Conservation (phyloP, 805 yeast species). For the Kodamaea jinghongensis region DNA sequence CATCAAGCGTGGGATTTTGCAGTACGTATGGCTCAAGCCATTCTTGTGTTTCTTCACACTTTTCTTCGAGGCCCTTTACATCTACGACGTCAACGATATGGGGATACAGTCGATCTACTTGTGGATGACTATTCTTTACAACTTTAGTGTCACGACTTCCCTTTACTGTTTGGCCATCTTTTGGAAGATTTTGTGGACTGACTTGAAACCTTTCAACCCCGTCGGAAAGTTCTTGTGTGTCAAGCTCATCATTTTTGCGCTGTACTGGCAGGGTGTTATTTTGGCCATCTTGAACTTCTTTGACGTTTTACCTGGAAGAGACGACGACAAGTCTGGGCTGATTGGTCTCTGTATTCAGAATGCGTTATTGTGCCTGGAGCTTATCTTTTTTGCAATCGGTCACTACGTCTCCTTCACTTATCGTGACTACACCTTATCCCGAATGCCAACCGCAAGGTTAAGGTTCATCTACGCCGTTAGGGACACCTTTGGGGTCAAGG, state of each 20-base stretch:
- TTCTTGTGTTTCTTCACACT: slow-evolving; percentile 59
- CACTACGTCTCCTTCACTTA: slow-evolving; percentile 86
- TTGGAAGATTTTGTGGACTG: slow-evolving; percentile 86
- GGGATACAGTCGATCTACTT: slow-evolving; percentile 50
- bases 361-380: slow-evolving; percentile 75
- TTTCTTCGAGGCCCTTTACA: slow-evolving; percentile 44
- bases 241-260: slow-evolving; percentile 89
- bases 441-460: slow-evolving; percentile 67
- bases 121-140: slow-evolving; percentile 70
- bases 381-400: slow-evolving; percentile 82
- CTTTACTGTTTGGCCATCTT: slow-evolving; percentile 83
- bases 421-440: slow-evolving; percentile 59
- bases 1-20: slow-evolving; percentile 83
- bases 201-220: slow-evolving; percentile 77
- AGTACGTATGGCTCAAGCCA: slow-evolving; percentile 95
- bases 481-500: slow-evolving; percentile 77
- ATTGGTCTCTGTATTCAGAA: slow-evolving; percentile 69
- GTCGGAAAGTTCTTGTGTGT: slow-evolving; percentile 92
- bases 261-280: slow-evolving; percentile 92
- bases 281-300: slow-evolving; percentile 52
- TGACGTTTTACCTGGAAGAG: slow-evolving; percentile 40
- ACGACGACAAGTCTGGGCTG: slow-evolving; percentile 17
- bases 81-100: slow-evolving; percentile 51
- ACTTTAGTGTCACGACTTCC: slow-evolving; percentile 75
- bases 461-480: slow-evolving; percentile 59